phyloP scores from a whole-genome alignment of 1,139 yeast species.

The Saccharomyces uvarum region DNA sequence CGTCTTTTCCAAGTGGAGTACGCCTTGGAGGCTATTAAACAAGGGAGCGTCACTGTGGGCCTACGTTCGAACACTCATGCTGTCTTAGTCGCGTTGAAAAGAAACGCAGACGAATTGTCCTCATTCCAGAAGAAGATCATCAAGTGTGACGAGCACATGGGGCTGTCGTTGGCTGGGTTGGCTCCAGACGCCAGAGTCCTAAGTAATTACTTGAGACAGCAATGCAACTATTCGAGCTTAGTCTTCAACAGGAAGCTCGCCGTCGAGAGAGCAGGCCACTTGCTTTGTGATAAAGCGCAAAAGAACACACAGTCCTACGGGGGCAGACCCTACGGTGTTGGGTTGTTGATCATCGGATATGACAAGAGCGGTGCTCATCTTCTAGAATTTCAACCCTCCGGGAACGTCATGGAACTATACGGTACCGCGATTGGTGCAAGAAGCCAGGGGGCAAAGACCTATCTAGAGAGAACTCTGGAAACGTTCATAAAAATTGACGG shows the following conservation, averaged over 20 bases:
- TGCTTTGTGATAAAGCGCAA: slow-evolving; percentile 95
- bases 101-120: slow-evolving; percentile 95
- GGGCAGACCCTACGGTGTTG: slow-evolving; percentile 96
- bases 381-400: slow-evolving; percentile 92
- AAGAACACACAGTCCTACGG: slow-evolving; percentile 94
- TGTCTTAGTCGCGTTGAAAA: slow-evolving; percentile 84
- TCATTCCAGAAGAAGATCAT: slow-evolving; percentile 92
- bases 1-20: slow-evolving; percentile 91
- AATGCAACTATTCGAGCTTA: slow-evolving; percentile 81
- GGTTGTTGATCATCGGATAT: slow-evolving; percentile 80
- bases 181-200: slow-evolving; percentile 97
- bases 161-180: slow-evolving; percentile 90
- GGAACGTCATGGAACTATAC: slow-evolving; percentile 80
- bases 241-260: slow-evolving; percentile 84
- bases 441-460: slow-evolving; percentile 96
- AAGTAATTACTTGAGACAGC: slow-evolving; percentile 81
- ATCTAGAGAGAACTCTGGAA: slow-evolving; percentile 77
- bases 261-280: slow-evolving; percentile 72
- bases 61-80: slow-evolving; percentile 78
- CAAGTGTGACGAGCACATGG: slow-evolving; percentile 87
- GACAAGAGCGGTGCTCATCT: slow-evolving; percentile 94
- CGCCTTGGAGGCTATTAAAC: slow-evolving; percentile 95
- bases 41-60: slow-evolving; percentile 96
- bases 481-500: slow-evolving; percentile 50
- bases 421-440: slow-evolving; percentile 98